Conservation (phyloP, 495 filamentous ascomycete species). For the Hypoxylon fragiforme region DNA sequence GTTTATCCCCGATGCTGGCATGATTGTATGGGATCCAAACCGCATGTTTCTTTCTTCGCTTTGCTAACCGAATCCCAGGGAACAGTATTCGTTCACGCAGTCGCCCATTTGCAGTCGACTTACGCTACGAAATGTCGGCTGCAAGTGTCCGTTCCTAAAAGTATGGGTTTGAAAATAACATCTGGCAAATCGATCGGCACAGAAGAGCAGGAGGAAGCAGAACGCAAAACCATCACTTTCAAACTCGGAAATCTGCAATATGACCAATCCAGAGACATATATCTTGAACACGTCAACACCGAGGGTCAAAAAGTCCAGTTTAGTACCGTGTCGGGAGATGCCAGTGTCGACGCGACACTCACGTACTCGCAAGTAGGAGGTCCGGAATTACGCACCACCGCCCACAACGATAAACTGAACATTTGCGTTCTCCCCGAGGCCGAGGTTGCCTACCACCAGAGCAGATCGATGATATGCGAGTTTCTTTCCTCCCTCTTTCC, state of each 20-base stretch:
- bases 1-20: constrained; percentile 53
- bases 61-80: constrained; percentile 31
- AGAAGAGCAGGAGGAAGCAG: constrained; percentile 13
- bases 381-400: neutral
- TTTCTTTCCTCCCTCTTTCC: constrained; percentile 43
- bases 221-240: constrained; percentile 34
- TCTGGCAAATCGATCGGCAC: constrained; percentile 40
- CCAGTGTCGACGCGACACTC: constrained; percentile 35
- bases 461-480: constrained; percentile 44
- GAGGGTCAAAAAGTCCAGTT: neutral
- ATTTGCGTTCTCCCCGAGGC: constrained; percentile 15
- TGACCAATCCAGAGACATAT: constrained; percentile 52
- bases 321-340: neutral
- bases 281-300: constrained; percentile 28
- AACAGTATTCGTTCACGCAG: constrained; percentile 51
- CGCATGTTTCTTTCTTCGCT: neutral
- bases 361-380: constrained; percentile 33
- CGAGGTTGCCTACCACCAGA: constrained; percentile 46
- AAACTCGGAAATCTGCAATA: constrained; percentile 48
- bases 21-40: constrained; percentile 45
- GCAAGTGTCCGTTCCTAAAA: constrained; percentile 37
- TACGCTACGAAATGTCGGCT: constrained; percentile 43
- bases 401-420: constrained; percentile 11
- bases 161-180: constrained; percentile 39
- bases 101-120: constrained; percentile 52